A percentile compares a stretch with the other conserved stretches of the same genome.
These are phyloP conservation scores for Candida sojae DNA, from an alignment of 1,139 yeast genomes.

Conservation along the genomic window DNA sequence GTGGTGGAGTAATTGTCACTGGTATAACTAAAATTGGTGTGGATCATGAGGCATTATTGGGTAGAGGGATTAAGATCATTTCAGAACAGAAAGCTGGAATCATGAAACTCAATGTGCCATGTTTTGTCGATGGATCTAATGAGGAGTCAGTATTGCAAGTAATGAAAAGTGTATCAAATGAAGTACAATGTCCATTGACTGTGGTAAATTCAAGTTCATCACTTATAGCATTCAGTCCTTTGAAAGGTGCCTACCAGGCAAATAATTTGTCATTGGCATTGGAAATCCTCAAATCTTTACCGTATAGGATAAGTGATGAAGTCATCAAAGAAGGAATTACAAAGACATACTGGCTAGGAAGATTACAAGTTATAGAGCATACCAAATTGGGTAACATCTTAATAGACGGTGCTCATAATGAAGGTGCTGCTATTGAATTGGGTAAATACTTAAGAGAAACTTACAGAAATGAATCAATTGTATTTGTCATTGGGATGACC, in stretches of 20 bases:
- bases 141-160: constrained; percentile 49
- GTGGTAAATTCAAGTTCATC: constrained; percentile 18
- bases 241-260: constrained; percentile 71
- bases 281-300: constrained; percentile 44
- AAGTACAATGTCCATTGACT: constrained; percentile 18
- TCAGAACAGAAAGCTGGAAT: constrained; percentile 87
- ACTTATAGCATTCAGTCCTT: constrained; percentile 45
- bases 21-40: constrained; percentile 83
- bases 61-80: constrained; percentile 60
- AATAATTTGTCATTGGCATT: constrained; percentile 72
- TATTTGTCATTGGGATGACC: constrained; percentile 75
- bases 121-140: constrained; percentile 76
- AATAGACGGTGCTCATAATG: constrained; percentile 93
- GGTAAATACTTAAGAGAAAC: constrained; percentile 29
- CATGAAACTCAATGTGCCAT: constrained; percentile 58
- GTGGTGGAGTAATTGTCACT: constrained; percentile 54
- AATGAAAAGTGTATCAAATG: constrained; percentile 25
- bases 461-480: constrained; percentile 32
- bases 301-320: constrained; percentile 25
- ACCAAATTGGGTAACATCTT: constrained; percentile 36
- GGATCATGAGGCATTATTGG: constrained; percentile 80
- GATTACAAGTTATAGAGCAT: constrained; percentile 50
- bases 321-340: constrained; percentile 52
- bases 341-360: constrained; percentile 59
- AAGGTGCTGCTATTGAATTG: constrained; percentile 75